Evolutionary conservation across 805 yeast species (phyloP), one percentile per base, ranked within the genome.

Genomic region (Candida piceae): DNA sequence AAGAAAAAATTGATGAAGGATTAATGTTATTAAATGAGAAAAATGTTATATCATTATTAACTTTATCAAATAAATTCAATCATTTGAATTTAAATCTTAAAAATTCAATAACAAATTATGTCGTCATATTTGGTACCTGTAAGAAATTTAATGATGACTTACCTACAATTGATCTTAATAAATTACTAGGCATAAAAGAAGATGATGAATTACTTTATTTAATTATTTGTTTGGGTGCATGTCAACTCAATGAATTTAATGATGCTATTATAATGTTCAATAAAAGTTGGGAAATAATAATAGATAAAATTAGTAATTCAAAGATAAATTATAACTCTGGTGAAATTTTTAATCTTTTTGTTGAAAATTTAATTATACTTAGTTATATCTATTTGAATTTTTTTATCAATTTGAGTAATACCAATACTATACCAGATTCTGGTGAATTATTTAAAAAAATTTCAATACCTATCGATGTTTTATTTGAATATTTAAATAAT

Each of bases 401-500:
- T 49, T 60, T 68, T 36, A 52, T 61, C 28, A 56, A 62, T n/a
- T 42, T 53, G 26, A 38, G 36, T 31, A 54, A 54, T 31, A 35
- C 40, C 12, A 29, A 7, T n/a, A 13, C 41, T 8, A 24, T 21
- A 16, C 22, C 35, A 8, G 38, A 32, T 8, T 34, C 30, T n/a
- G 41, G 34, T 4, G 46, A 48, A 11, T 36, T 42, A 16, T 32
- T 32, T 26, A 44, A 40, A 17, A 40, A 44, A 17, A 34, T 52
- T 5, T 38, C 47, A 3, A 53, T 72, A n/a, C 67, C 69, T 22
- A 63, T 67, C 19, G 74, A 70, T 36, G 64, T 72, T 24, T 59
- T 74, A 5, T 59, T 74, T 41, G 70, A 72, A 44, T 70, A 71
- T 43, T 55, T 76, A 34, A 71, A 74, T 45, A 73, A 72, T 40